These are phyloP conservation scores for Colletotrichum musicola DNA, from an alignment of 2,329 filamentous ascomycete genomes.

Conservation along the genomic window DNA sequence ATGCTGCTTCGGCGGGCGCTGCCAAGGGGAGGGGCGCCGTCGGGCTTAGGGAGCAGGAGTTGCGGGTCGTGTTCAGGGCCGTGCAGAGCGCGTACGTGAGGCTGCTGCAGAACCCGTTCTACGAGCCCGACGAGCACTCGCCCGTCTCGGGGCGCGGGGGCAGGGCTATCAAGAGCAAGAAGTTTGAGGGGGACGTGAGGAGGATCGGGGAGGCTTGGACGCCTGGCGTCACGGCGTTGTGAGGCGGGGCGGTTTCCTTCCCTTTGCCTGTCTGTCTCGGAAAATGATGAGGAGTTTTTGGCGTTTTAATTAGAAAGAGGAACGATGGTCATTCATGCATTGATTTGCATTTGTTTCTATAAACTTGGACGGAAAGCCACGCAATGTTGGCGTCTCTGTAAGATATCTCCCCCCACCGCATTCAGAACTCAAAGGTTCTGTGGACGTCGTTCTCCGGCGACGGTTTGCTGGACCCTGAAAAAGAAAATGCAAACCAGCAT, in stretches of 20 bases:
- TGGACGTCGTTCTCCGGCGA: neutral
- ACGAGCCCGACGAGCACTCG: conserved; percentile 85
- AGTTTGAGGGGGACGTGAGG: conserved; percentile 85
- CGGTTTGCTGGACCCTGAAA: neutral
- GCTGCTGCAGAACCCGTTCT: conserved; percentile 94
- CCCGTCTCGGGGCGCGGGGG: conserved; percentile 67
- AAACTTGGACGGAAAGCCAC: conserved; percentile 1
- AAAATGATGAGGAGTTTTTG: conserved; percentile 14
- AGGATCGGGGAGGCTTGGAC: conserved; percentile 88
- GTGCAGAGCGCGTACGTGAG: conserved; percentile 93
- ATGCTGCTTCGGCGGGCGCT: conserved; percentile 40
- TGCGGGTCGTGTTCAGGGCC: conserved; percentile 90
- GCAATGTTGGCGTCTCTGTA: neutral
- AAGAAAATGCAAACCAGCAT: conserved; percentile 11
- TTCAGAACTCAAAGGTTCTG: conserved; percentile 30
- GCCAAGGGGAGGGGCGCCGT: conserved; percentile 60
- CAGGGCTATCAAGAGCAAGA: conserved; percentile 82
- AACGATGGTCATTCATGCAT: neutral
- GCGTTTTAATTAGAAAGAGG: neutral
- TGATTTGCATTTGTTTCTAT: conserved; percentile 7
- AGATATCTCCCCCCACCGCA: conserved; percentile 2
- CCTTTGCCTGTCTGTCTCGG: neutral
- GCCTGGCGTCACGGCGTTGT: conserved; percentile 76
- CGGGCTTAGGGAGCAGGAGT: conserved; percentile 85
- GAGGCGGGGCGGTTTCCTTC: conserved; percentile 42